Conservation (phyloP, 441 rosid species). For the Populus hybrid region DNA sequence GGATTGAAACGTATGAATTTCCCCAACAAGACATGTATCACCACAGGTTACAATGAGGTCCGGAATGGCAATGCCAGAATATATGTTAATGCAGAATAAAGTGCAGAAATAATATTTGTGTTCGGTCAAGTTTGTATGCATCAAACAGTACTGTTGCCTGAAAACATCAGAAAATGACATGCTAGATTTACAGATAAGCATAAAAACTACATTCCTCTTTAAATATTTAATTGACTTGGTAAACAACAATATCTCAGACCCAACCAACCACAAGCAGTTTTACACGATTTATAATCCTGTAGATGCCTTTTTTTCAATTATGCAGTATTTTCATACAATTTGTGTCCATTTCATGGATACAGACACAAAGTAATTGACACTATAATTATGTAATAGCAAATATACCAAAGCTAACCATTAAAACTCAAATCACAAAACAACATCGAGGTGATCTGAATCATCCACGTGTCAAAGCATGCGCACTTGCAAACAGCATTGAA, state of each 20-base stretch:
- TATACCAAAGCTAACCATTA: neutral
- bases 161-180: neutral
- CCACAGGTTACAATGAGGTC: too few relatives aligned
- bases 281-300: neutral
- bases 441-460: constrained; percentile 36
- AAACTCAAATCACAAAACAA: neutral
- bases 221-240: too few relatives aligned
- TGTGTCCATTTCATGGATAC: constrained; percentile 18
- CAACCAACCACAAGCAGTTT: neutral
- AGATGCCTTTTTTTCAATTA: neutral
- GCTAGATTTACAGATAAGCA: neutral
- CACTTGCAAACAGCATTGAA: constrained; percentile 30
- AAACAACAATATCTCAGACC: neutral
- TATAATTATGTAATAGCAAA: too few relatives aligned
- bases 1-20: too few relatives aligned
- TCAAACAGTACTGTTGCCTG: neutral
- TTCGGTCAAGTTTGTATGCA: neutral
- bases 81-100: too few relatives aligned
- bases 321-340: constrained; percentile 8
- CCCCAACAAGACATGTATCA: too few relatives aligned
- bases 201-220: neutral
- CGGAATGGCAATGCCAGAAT: too few relatives aligned
- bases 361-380: constrained; percentile 7
- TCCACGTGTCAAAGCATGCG: constrained; percentile 69
- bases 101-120: neutral